Evolutionary conservation across 1,284 basidiomycete species (phyloP).

Genomic region (Trichosporon coremiiforme): DNA sequence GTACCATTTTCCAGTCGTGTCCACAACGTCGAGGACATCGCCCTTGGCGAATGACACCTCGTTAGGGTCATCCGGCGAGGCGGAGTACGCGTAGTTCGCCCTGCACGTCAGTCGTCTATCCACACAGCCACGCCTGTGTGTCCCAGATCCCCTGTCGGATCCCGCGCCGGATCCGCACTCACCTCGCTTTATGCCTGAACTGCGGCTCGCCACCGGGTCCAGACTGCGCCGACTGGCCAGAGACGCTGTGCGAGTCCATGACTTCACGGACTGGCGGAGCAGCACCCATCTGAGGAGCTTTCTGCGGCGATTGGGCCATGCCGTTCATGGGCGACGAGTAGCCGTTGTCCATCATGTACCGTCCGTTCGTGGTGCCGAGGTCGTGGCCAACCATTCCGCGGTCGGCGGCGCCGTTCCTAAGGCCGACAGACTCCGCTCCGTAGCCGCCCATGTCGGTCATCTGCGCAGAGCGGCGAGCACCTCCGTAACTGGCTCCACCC

Average conservation of each 20-base stretch:
- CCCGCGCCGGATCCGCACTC: conserved; percentile 24
- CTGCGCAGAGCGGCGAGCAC: conserved; percentile 24
- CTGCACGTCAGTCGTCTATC: conserved; percentile 31
- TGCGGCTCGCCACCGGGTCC: conserved; percentile 11
- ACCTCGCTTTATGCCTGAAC: conserved; percentile 29
- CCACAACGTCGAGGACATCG: conserved; percentile 89
- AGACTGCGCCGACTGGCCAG: conserved; percentile 4
- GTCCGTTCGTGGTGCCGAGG: conserved; percentile 32
- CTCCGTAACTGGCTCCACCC: conserved; percentile 59
- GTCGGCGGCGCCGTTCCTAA: conserved; percentile 33
- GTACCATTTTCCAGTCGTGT: conserved; percentile 95
- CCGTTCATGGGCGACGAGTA: conserved; percentile 18
- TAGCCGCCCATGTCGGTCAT: conserved; percentile 27
- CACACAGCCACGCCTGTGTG: neutral
- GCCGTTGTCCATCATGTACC: conserved; percentile 29
- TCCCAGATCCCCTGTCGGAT: no score
- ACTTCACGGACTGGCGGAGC: conserved; percentile 2
- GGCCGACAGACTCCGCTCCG: conserved; percentile 26
- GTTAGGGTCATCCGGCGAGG: conserved; percentile 90
- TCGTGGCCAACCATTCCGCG: conserved; percentile 40
- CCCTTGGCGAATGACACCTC: conserved; percentile 94
- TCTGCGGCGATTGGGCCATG: conserved; percentile 31
- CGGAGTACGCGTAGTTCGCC: conserved; percentile 67
- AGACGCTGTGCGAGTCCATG: conserved; percentile 12
- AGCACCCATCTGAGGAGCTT: conserved; percentile 22